phyloP scores from a whole-genome alignment of 73 alveolate genomes.

The Paraurostyla sp. region DNA sequence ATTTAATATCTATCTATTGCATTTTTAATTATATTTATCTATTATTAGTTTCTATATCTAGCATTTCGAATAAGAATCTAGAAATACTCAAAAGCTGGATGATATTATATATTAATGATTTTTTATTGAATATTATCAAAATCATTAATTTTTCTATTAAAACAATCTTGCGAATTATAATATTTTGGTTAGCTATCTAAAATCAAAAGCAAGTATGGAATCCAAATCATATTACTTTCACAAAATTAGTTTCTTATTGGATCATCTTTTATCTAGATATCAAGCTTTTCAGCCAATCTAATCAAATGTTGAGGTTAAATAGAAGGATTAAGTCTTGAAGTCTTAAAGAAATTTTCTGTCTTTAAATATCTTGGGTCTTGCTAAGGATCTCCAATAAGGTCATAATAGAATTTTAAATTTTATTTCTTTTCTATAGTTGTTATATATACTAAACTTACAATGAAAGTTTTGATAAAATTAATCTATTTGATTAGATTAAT shows the following conservation, averaged over 20 bases:
- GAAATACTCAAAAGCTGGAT: conserved; percentile 36
- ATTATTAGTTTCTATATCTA: neutral
- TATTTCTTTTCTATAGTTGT: too few relatives aligned
- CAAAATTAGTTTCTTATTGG: neutral
- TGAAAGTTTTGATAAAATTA: too few relatives aligned
- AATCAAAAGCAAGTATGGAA: neutral
- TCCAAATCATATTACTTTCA: conserved; percentile 13
- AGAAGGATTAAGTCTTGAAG: neutral
- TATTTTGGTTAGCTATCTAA: too few relatives aligned
- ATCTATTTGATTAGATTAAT: too few relatives aligned
- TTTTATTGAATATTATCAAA: too few relatives aligned
- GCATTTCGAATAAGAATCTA: neutral
- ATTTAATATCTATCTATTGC: neutral
- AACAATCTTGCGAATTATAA: too few relatives aligned
- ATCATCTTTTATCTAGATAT: neutral
- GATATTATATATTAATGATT: neutral
- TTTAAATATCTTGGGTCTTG: neutral
- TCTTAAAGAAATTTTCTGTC: neutral
- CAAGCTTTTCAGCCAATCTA: neutral
- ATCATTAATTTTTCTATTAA: too few relatives aligned
- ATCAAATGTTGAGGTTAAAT: neutral
- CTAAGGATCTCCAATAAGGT: neutral
- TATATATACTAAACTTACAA: too few relatives aligned
- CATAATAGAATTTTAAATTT: neutral
- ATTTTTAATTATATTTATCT: neutral